These are phyloP conservation scores for Talaromyces wortmannii DNA, from an alignment of 495 filamentous ascomycete genomes.

Conservation along the genomic window DNA sequence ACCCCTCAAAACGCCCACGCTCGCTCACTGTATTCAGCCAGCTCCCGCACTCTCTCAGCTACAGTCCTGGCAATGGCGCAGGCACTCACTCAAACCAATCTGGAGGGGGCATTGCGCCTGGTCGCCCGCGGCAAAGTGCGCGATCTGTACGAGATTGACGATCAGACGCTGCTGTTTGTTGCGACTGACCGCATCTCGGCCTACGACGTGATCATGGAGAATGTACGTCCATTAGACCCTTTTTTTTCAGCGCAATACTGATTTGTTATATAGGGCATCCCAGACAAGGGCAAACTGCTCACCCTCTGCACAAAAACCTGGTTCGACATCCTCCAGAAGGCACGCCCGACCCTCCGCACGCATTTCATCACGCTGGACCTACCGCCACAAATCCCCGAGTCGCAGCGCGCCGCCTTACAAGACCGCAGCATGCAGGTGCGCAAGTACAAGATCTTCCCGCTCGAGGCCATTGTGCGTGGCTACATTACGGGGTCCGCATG, in stretches of 20 bases:
- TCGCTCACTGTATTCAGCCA: neutral
- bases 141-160: slow-evolving; percentile 71
- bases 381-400: slow-evolving; percentile 44
- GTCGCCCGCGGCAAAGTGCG: slow-evolving; percentile 72
- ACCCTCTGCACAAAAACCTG: slow-evolving; percentile 79
- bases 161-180: slow-evolving; percentile 76
- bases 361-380: slow-evolving; percentile 71
- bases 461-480: slow-evolving; percentile 87
- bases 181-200: slow-evolving; percentile 91
- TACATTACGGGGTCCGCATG: slow-evolving; percentile 94
- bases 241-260: neutral
- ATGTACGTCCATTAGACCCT: slow-evolving; percentile 39
- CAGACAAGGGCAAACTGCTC: slow-evolving; percentile 76
- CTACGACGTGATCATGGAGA: slow-evolving; percentile 86
- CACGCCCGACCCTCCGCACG: slow-evolving; percentile 61
- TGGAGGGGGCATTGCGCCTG: slow-evolving; percentile 46
- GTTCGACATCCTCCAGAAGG: slow-evolving; percentile 65
- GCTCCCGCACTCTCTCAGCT: neutral
- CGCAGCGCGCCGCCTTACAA: slow-evolving; percentile 47
- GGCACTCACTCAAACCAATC: slow-evolving; percentile 40
- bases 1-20: no score
- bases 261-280: slow-evolving; percentile 54
- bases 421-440: slow-evolving; percentile 79
- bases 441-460: slow-evolving; percentile 69
- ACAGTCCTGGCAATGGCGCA: neutral